Evolutionary conservation across 2,329 filamentous ascomycete species (phyloP), one percentile per base, ranked within the genome.

Genomic region (Botrytis galanthina): DNA sequence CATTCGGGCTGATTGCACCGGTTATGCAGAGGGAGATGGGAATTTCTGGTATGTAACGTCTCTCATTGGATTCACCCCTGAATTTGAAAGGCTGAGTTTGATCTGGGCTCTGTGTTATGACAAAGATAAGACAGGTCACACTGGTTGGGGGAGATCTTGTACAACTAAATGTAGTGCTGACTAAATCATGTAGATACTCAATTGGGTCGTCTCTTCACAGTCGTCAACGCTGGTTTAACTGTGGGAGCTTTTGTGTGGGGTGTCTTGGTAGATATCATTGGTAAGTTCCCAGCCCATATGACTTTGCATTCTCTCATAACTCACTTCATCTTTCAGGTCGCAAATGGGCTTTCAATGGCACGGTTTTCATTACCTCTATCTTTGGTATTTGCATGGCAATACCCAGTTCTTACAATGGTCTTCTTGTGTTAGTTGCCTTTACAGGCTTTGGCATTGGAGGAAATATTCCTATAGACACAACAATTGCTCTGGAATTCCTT

Each of bases 401-500:
- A 16, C 75, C 74, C 16, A 67, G 74, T 59, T 75, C 75, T 8
- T 79, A 77, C 63, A 61, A 39, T 29, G 73, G 70, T 48, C 72
- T 79, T 37, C 66, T 77, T 42, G 62, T 37, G 72, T 75, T 78
- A 22, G 74, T 75, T 6, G 74, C 75, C n/a, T 60, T 72, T 60
- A 75, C 74, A n/a, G 75, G 76, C 26, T 77, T 79, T 72, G 78
- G 78, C 9, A 74, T 79, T 35, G 78, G 78, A 67, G 78, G 78
- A 37, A 79, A 79, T 29, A 78, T 79, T 44, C 78, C 78, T 20
- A 79, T 79, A 48, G 78, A 79, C 63, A 76, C 78, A n/a, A 79
- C 78, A 8, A 79, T 79, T 59, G 75, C 73, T 42, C 74, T 79
- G 0, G 78, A 79, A 63, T 78, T 79, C 48, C 68, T 79, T n/a